Evolutionary conservation across 192 early-diverging fungal species (phyloP).

Genomic region (Coemansia sp.): DNA sequence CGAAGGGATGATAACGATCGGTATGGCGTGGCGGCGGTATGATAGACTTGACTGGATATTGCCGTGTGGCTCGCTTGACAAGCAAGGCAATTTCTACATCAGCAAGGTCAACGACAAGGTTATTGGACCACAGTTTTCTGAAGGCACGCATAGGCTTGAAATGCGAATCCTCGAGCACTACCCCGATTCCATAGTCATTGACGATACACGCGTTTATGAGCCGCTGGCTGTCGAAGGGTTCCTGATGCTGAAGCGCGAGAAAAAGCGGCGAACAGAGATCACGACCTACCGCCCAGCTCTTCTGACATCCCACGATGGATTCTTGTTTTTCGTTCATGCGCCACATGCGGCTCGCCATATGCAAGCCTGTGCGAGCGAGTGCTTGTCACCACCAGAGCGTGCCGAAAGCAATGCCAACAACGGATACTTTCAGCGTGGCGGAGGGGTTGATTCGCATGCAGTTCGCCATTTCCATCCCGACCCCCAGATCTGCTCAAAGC

Average conservation of each 20-base stretch:
- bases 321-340: constrained; percentile 42
- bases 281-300: constrained; percentile 34
- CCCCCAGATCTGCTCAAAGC: constrained; percentile 28
- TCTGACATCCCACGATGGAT: constrained; percentile 35
- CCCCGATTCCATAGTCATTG: constrained; percentile 27
- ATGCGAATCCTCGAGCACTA: constrained; percentile 46
- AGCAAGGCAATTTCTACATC: constrained; percentile 11
- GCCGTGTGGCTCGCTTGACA: constrained; percentile 37
- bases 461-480: constrained; percentile 37
- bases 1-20: constrained; percentile 32
- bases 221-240: constrained; percentile 47
- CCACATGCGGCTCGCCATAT: constrained; percentile 36
- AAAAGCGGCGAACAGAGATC: constrained; percentile 26
- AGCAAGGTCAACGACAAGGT: constrained; percentile 22
- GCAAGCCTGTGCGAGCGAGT: constrained; percentile 22
- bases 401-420: not conserved
- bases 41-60: constrained; percentile 46
- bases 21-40: constrained; percentile 50
- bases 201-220: constrained; percentile 16
- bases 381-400: not conserved
- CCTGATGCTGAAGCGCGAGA: constrained; percentile 46
- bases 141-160: constrained; percentile 47
- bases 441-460: not conserved
- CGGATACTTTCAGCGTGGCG: not conserved
- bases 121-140: constrained; percentile 34